Percentiles rank a stretch among this genome's conserved stretches.
phyloP scores from a whole-genome alignment of 1,284 basidiomycete genomes.

The Melampsora americana region DNA sequence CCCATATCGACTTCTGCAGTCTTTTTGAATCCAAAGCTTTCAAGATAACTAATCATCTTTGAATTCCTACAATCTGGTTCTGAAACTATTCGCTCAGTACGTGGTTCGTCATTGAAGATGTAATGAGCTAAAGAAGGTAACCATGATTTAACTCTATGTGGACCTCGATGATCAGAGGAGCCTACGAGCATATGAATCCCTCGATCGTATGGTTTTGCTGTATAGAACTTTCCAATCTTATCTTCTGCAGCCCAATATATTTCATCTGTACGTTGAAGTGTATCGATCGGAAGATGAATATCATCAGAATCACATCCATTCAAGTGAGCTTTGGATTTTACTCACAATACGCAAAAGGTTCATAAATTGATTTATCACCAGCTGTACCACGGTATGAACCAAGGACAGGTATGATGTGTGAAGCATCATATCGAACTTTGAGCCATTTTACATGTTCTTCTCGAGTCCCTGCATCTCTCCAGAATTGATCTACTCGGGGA shows the following conservation, averaged over 20 bases:
- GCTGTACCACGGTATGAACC: slow-evolving; percentile 33
- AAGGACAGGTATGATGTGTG: slow-evolving; percentile 29
- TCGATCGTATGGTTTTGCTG: slow-evolving; percentile 18
- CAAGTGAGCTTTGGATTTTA: not conserved
- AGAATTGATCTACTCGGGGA: slow-evolving; percentile 32
- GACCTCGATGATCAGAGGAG: slow-evolving; percentile 47
- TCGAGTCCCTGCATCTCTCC: slow-evolving; percentile 24
- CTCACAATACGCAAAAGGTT: slow-evolving; percentile 42
- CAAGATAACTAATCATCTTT: slow-evolving; percentile 49
- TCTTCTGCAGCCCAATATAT: slow-evolving; percentile 40
- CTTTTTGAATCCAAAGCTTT: slow-evolving; percentile 48
- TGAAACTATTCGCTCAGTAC: slow-evolving; percentile 58
- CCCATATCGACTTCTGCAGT: slow-evolving; percentile 48
- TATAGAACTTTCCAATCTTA: slow-evolving; percentile 23
- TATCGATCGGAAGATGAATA: not conserved
- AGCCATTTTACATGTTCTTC: slow-evolving; percentile 31
- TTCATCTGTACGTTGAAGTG: slow-evolving; percentile 11
- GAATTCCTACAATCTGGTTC: slow-evolving; percentile 57
- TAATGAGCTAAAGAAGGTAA: slow-evolving; percentile 59
- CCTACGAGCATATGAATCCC: slow-evolving; percentile 50
- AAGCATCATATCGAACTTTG: slow-evolving; percentile 28
- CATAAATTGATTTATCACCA: slow-evolving; percentile 7
- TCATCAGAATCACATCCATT: not conserved
- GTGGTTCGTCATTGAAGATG: slow-evolving; percentile 59
- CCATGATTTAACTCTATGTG: slow-evolving; percentile 58